Evolutionary conservation across 2,329 filamentous ascomycete genomes (phyloP).

Genomic region (Talaromyces sp.): DNA sequence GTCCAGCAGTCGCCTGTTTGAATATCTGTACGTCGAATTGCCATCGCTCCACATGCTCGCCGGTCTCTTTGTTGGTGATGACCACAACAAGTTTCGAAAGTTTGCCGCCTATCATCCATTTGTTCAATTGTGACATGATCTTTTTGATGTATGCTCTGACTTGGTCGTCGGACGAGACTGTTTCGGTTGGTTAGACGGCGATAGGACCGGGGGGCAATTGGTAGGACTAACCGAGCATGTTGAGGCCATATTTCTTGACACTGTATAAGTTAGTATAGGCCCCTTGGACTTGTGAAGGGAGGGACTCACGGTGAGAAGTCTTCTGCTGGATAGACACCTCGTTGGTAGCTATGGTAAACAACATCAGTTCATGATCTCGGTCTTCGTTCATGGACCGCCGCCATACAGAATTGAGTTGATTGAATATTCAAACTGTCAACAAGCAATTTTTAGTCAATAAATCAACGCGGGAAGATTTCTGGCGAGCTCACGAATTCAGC

Average conservation of each 20-base stretch:
- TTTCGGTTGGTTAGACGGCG: constrained; percentile 24
- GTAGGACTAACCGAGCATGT: constrained; percentile 73
- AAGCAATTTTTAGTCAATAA: constrained; percentile 31
- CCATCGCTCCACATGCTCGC: constrained; percentile 94
- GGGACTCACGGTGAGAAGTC: constrained; percentile 81
- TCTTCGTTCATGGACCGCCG: background rate
- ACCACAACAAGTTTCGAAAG: constrained; percentile 97
- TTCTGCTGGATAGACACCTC: constrained; percentile 80
- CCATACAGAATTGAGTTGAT: constrained; percentile 91
- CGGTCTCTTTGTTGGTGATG: constrained; percentile 94
- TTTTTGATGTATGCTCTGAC: constrained; percentile 99
- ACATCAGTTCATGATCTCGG: constrained; percentile 18
- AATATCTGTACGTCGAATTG: constrained; percentile 77
- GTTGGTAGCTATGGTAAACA: constrained; percentile 67
- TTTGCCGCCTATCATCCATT: constrained; percentile 96
- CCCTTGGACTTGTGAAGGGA: background rate
- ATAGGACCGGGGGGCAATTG: background rate
- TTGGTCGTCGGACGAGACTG: constrained; percentile 92
- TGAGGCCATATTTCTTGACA: constrained; percentile 99
- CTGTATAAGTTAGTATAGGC: constrained; percentile 30
- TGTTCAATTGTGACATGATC: constrained; percentile 96
- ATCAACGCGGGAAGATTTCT: constrained; percentile 22
- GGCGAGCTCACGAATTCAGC: constrained; percentile 77
- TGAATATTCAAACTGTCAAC: constrained; percentile 77
- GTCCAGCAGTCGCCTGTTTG: constrained; percentile 60